Conservation (phyloP, 495 filamentous ascomycete species). For the Lasiosphaeria hispida region DNA sequence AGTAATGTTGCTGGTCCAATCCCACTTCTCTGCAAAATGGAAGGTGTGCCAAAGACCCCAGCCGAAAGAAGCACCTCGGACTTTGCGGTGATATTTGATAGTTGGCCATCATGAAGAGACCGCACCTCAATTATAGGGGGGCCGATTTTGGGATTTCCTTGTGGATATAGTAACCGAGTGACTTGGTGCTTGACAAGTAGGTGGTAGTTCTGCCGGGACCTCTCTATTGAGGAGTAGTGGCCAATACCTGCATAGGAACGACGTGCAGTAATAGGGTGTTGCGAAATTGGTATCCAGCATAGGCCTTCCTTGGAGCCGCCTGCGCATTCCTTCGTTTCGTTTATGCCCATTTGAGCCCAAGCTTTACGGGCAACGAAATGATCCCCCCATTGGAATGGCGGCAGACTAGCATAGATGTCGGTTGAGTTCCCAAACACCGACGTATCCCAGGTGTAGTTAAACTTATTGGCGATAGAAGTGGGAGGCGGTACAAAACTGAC, state of each 20-base stretch:
- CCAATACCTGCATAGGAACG: constrained; percentile 37
- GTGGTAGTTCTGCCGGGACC: constrained; percentile 39
- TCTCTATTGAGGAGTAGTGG: constrained; percentile 31
- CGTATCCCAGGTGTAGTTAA: constrained; percentile 21
- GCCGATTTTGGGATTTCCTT: constrained; percentile 1
- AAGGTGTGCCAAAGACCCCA: constrained; percentile 12
- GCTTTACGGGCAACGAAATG: constrained; percentile 11
- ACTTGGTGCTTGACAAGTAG: constrained; percentile 32
- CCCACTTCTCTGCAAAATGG: constrained; percentile 16
- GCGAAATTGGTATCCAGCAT: constrained; percentile 25
- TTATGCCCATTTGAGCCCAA: constrained; percentile 22
- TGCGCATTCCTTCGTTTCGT: constrained; percentile 15
- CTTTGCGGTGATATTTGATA: constrained; percentile 15
- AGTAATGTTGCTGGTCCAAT: constrained; percentile 9
- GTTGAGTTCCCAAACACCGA: constrained; percentile 13
- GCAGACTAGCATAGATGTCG: constrained; percentile 17
- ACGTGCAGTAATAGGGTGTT: constrained; percentile 30
- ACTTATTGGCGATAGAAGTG: neutral
- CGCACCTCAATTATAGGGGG: constrained; percentile 21
- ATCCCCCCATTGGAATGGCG: constrained; percentile 23
- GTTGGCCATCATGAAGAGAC: constrained; percentile 4
- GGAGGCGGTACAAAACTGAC: constrained; percentile 26
- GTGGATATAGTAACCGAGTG: constrained; percentile 16
- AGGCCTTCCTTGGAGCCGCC: constrained; percentile 24
- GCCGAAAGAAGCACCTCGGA: constrained; percentile 22